Percentiles rank a stretch among this genome's conserved stretches.
Evolutionary conservation across 2,329 filamentous ascomycete genomes (phyloP).

Genomic region (Aspergillus costaricaensis): DNA sequence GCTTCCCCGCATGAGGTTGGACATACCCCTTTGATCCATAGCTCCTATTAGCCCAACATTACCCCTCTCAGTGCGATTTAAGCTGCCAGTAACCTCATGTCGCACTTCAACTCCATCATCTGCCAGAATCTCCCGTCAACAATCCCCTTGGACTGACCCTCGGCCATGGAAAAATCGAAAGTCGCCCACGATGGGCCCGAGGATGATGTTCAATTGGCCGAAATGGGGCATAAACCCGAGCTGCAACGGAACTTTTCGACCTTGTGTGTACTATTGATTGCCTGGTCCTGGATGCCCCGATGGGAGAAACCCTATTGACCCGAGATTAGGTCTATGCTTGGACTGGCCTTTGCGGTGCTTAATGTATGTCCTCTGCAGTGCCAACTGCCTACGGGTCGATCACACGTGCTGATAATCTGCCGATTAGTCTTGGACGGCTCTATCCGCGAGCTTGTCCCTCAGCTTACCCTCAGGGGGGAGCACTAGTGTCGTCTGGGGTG

Average conservation of each 20-base stretch:
- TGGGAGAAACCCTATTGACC: not conserved
- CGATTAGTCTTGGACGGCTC: slow-evolving; percentile 57
- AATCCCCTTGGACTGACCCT: not conserved
- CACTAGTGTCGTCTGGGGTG: slow-evolving; percentile 72
- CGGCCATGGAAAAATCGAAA: slow-evolving; percentile 12
- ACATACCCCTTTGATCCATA: slow-evolving; percentile 16
- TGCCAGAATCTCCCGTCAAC: not conserved
- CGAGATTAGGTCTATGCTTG: slow-evolving; percentile 54
- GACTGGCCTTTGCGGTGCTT: slow-evolving; percentile 62
- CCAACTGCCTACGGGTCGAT: not conserved
- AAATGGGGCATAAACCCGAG: slow-evolving; percentile 59
- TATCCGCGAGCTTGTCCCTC: slow-evolving; percentile 59
- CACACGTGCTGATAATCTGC: slow-evolving; percentile 9
- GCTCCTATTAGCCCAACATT: not conserved
- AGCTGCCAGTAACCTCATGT: not conserved
- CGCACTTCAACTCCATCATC: not conserved
- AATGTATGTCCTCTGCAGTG: slow-evolving; percentile 40
- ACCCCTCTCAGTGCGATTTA: not conserved
- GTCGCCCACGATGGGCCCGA: slow-evolving; percentile 4
- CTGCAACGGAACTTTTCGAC: slow-evolving; percentile 60
- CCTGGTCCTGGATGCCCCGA: not conserved
- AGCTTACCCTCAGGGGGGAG: slow-evolving; percentile 72
- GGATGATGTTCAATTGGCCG: slow-evolving; percentile 50
- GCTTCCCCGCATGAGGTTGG: slow-evolving; percentile 17
- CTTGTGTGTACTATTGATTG: slow-evolving; percentile 32